These are phyloP conservation scores for Ophidiomyces ophidiicola DNA, from an alignment of 2,329 filamentous ascomycete species.

Conservation along the genomic window DNA sequence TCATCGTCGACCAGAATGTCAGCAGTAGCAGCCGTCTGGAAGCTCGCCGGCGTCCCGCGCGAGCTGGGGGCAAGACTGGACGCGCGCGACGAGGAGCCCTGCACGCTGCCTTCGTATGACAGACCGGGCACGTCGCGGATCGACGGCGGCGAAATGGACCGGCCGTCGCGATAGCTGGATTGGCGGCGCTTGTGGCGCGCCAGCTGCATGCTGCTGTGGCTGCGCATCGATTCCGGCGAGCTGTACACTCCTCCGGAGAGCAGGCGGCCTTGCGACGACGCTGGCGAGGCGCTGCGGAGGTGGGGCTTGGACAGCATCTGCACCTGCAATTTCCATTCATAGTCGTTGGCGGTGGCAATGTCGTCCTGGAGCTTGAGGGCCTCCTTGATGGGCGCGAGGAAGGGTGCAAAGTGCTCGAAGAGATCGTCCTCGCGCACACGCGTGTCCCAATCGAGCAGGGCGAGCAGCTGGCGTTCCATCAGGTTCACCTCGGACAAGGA, in stretches of 20 bases:
- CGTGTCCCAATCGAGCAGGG: slow-evolving; percentile 88
- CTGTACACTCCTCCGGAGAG: slow-evolving; percentile 19
- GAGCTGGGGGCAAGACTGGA: slow-evolving; percentile 35
- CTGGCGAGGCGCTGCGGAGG: slow-evolving; percentile 12
- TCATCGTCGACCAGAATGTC: slow-evolving; percentile 27
- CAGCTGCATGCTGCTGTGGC: slow-evolving; percentile 25
- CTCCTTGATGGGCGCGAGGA: slow-evolving; percentile 72
- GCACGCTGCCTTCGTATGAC: slow-evolving; percentile 30
- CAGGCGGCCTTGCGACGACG: slow-evolving; percentile 13
- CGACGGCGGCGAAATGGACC: slow-evolving; percentile 35
- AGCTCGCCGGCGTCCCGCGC: slow-evolving; percentile 33
- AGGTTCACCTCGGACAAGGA: slow-evolving; percentile 92
- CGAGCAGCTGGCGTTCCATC: slow-evolving; percentile 98
- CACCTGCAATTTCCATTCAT: slow-evolving; percentile 11
- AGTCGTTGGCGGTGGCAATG: slow-evolving; percentile 9
- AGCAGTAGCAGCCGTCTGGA: slow-evolving; percentile 28
- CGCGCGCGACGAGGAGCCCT: slow-evolving; percentile 30
- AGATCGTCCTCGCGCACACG: slow-evolving; percentile 75
- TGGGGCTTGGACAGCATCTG: background rate
- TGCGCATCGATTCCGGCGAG: slow-evolving; percentile 21
- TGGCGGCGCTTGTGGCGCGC: slow-evolving; percentile 28
- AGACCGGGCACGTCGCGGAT: slow-evolving; percentile 34
- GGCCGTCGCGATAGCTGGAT: slow-evolving; percentile 27
- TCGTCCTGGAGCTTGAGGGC: slow-evolving; percentile 11
- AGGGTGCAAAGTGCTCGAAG: slow-evolving; percentile 72